These are phyloP conservation scores for Phytophthora europaea DNA, from an alignment of 352 stramenopile genomes.

Conservation along the genomic window DNA sequence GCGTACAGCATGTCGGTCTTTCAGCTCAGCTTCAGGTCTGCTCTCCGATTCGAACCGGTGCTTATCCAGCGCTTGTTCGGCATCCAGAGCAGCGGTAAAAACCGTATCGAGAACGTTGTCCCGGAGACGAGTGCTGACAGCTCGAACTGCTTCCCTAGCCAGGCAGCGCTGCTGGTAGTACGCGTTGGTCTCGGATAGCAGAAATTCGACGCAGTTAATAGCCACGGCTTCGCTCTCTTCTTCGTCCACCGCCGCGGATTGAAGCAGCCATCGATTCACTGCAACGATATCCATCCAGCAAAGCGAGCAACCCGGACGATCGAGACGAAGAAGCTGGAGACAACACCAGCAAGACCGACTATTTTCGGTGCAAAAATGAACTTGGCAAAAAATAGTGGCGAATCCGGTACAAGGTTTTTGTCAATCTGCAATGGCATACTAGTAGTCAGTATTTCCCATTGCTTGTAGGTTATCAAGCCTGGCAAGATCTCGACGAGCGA, in stretches of 20 bases:
- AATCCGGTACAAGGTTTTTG: background rate
- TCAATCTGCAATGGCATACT: too few relatives aligned
- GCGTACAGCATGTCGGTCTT: constrained; percentile 61
- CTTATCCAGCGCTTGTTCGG: constrained; percentile 27
- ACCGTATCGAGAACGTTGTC: constrained; percentile 56
- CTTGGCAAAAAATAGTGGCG: background rate
- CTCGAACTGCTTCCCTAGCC: constrained; percentile 30
- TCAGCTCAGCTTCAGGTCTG: constrained; percentile 31
- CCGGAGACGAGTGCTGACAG: constrained; percentile 35
- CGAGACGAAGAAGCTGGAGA: background rate
- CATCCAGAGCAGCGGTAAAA: constrained; percentile 35
- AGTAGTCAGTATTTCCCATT: too few relatives aligned
- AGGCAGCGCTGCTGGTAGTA: constrained; percentile 56
- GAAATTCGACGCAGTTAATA: constrained; percentile 53
- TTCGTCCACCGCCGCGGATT: constrained; percentile 48
- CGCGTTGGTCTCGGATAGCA: constrained; percentile 69
- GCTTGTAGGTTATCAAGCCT: too few relatives aligned
- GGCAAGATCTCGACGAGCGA: too few relatives aligned
- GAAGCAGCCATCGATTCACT: constrained; percentile 45
- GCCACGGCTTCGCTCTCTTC: constrained; percentile 69
- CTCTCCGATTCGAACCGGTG: constrained; percentile 39
- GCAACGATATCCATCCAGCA: constrained; percentile 45
- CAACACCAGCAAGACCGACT: background rate
- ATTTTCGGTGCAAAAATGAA: background rate
- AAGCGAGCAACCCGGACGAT: background rate